phyloP scores from a whole-genome alignment of 2,329 filamentous ascomycete species.

The Colletotrichum sp. region DNA sequence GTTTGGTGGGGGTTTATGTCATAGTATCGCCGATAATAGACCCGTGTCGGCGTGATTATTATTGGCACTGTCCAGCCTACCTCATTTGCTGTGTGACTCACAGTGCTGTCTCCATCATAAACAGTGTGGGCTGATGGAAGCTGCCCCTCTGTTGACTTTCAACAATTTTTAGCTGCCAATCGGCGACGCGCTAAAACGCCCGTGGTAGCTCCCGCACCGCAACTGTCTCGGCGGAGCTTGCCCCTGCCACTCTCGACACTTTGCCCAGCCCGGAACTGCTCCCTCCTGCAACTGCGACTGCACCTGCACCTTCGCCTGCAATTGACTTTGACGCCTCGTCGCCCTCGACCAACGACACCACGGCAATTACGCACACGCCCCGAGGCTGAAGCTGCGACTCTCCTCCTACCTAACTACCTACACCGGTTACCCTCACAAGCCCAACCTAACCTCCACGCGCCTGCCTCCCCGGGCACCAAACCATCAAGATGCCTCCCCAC shows the following conservation, averaged over 20 bases:
- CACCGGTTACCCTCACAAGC: no score
- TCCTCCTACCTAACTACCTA: background rate
- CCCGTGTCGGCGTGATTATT: background rate
- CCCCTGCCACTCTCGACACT: background rate
- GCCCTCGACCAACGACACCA: background rate
- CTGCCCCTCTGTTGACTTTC: conserved; percentile 26
- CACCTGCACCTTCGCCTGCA: background rate
- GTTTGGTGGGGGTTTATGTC: conserved; percentile 21
- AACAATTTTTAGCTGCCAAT: conserved; percentile 24
- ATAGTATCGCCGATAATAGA: conserved; percentile 20
- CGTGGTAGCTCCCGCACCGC: conserved; percentile 2
- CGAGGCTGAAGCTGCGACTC: background rate
- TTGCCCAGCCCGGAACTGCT: background rate
- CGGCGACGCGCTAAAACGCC: conserved; percentile 15
- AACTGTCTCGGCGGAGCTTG: conserved; percentile 12
- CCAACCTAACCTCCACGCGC: no score
- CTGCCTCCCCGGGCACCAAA: background rate
- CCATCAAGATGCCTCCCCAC: conserved; percentile 29
- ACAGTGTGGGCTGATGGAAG: conserved; percentile 1
- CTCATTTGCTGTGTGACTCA: no score
- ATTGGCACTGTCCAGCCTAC: conserved; percentile 10
- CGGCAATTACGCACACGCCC: background rate
- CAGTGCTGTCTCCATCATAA: background rate
- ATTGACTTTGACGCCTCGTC: conserved; percentile 17
- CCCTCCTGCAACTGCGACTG: background rate